Evolutionary conservation across 108 stramenopile genomes (phyloP).

Genomic region (Fragilariopsis cylindrus): DNA sequence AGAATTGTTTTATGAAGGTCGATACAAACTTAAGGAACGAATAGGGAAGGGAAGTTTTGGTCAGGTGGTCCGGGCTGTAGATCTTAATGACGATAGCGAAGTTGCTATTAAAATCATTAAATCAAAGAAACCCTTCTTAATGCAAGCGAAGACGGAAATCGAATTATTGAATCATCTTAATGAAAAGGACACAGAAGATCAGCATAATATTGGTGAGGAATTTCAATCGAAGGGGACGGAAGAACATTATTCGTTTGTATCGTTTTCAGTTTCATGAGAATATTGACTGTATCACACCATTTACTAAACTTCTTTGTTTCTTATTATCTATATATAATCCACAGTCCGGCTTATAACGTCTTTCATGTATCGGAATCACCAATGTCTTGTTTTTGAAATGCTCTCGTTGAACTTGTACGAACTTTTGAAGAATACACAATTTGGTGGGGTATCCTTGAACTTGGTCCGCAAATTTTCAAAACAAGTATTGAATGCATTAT

Average conservation of each 20-base stretch:
- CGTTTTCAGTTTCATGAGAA: neutral
- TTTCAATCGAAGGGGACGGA: neutral
- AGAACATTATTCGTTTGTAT: neutral
- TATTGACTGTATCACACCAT: neutral
- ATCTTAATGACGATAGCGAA: slow-evolving; percentile 64
- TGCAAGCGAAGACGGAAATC: slow-evolving; percentile 98
- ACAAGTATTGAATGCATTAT: slow-evolving; percentile 93
- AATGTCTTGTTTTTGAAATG: slow-evolving; percentile 97
- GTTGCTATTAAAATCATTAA: slow-evolving; percentile 99
- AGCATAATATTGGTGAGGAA: slow-evolving; percentile 82
- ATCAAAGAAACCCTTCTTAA: slow-evolving; percentile 92
- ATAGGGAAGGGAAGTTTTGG: slow-evolving; percentile 98
- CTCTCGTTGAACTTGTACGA: slow-evolving; percentile 97
- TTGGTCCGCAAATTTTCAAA: slow-evolving; percentile 97
- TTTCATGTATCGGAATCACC: slow-evolving; percentile 94
- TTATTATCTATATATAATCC: neutral
- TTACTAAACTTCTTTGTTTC: neutral
- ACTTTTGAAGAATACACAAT: slow-evolving; percentile 94
- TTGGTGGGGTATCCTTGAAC: slow-evolving; percentile 94
- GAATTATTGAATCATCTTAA: slow-evolving; percentile 77
- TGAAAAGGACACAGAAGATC: slow-evolving; percentile 76
- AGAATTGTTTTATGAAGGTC: slow-evolving; percentile 74
- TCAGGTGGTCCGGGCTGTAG: slow-evolving; percentile 90
- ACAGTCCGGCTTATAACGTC: slow-evolving; percentile 87
- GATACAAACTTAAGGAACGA: slow-evolving; percentile 90